These are phyloP conservation scores for Capronia epimyces DNA, from an alignment of 2,329 filamentous ascomycete species.

Conservation along the genomic window DNA sequence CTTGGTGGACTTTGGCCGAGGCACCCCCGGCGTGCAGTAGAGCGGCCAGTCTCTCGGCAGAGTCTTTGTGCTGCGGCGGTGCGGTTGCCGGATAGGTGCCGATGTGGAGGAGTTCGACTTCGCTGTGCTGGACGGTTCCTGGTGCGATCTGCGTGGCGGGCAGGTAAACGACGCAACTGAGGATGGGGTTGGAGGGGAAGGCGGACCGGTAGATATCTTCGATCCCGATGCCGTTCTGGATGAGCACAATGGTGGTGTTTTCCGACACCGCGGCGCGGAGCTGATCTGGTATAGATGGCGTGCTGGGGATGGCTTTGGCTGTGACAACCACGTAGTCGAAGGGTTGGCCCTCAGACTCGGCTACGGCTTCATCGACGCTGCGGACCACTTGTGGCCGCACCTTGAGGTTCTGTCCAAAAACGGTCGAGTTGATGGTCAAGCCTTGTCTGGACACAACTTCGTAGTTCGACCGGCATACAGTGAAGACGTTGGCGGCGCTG, in stretches of 20 bases:
- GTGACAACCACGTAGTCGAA: conserved; percentile 48
- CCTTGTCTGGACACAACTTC: conserved; percentile 27
- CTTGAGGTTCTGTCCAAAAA: conserved; percentile 28
- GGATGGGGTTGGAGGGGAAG: conserved; percentile 50
- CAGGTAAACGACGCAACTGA: conserved; percentile 54
- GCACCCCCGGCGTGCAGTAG: conserved; percentile 43
- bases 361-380: conserved; percentile 25
- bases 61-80: conserved; percentile 29
- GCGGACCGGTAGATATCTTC: conserved; percentile 49
- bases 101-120: conserved; percentile 47
- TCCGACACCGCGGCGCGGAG: conserved; percentile 39
- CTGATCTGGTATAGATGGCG: conserved; percentile 33
- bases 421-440: conserved; percentile 30
- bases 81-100: conserved; percentile 45
- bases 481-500: conserved; percentile 28
- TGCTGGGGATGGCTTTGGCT: conserved; percentile 43
- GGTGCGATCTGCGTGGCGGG: conserved; percentile 48
- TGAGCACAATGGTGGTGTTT: conserved; percentile 51
- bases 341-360: conserved; percentile 15
- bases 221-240: conserved; percentile 59
- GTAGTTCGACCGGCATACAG: conserved; percentile 36
- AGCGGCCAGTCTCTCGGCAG: conserved; percentile 37
- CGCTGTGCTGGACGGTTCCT: conserved; percentile 45
- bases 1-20: conserved; percentile 46
- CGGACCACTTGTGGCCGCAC: conserved; percentile 28